Percentiles rank a stretch among this genome's conserved stretches.
Conservation (phyloP, 1,284 basidiomycete species). For the Apiotrichum laibachii region DNA sequence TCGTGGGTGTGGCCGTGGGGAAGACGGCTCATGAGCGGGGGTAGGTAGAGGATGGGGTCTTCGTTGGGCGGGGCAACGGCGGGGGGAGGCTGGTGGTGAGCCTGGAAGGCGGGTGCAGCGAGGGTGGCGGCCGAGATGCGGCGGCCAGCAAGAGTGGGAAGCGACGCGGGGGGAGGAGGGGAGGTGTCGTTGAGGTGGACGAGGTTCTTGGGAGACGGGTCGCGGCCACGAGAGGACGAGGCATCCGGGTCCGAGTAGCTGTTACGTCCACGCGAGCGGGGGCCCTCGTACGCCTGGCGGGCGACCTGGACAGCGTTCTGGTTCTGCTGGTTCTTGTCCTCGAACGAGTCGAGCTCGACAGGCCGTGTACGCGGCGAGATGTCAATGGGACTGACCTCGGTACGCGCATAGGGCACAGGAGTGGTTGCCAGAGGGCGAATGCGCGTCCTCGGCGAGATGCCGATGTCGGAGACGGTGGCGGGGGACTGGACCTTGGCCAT, state of each 20-base stretch:
- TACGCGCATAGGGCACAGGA: not conserved
- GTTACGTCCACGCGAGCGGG: not conserved
- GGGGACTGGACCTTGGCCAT: slow-evolving; percentile 4
- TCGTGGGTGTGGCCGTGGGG: slow-evolving; percentile 35
- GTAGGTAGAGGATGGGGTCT: slow-evolving; percentile 67
- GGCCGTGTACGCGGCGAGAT: not conserved
- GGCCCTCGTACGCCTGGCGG: no score
- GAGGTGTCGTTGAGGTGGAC: slow-evolving; percentile 17
- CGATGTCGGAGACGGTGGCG: not conserved
- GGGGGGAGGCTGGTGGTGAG: slow-evolving; percentile 59
- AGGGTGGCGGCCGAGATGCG: slow-evolving; percentile 17
- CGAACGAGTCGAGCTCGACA: slow-evolving; percentile 2
- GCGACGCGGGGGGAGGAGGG: slow-evolving; percentile 10
- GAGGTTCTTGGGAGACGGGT: slow-evolving; percentile 20
- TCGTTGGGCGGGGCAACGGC: slow-evolving; percentile 54
- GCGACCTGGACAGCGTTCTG: not conserved
- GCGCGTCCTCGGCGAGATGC: not conserved
- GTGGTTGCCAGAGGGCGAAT: slow-evolving; percentile 1
- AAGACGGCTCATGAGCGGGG: slow-evolving; percentile 72
- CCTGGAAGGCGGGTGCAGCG: slow-evolving; percentile 21
- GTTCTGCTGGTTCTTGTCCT: not conserved
- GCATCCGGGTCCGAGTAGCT: not conserved
- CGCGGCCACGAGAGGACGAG: slow-evolving; percentile 16
- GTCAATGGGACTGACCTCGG: slow-evolving; percentile 10
- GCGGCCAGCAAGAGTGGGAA: slow-evolving; percentile 17